A percentile compares a stretch with the other conserved stretches of the same genome.
phyloP scores from a whole-genome alignment of 2,329 filamentous ascomycete species.

The Ophiostoma populinum region DNA sequence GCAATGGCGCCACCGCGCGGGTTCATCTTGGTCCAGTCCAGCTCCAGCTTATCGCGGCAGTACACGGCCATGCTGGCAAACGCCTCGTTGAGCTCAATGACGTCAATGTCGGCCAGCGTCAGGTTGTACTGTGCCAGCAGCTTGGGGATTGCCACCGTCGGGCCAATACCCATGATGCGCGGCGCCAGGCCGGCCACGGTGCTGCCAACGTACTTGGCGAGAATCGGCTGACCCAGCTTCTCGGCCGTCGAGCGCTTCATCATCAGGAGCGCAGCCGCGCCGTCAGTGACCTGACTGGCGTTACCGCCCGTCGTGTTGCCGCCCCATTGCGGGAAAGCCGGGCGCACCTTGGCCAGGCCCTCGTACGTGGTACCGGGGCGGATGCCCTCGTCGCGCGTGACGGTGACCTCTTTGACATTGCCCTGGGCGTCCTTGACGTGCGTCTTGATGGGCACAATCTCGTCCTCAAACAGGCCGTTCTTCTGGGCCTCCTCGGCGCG shows the following conservation, averaged over 20 bases:
- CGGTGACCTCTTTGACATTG: conserved; percentile 56
- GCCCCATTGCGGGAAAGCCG: conserved; percentile 82
- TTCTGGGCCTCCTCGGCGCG: conserved; percentile 83
- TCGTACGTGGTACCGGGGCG: conserved; percentile 80
- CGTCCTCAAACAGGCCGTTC: conserved; percentile 78
- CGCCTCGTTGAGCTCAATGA: conserved; percentile 92
- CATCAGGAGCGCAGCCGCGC: conserved; percentile 71
- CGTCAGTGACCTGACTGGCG: conserved; percentile 87
- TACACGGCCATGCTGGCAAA: conserved; percentile 98
- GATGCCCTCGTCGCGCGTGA: conserved; percentile 81
- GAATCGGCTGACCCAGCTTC: conserved; percentile 73
- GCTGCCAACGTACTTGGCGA: conserved; percentile 87
- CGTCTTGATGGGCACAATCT: conserved; percentile 78
- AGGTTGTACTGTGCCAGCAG: conserved; percentile 67
- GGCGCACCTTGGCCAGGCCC: conserved; percentile 63
- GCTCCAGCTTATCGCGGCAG: conserved; percentile 55
- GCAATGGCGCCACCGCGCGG: conserved; percentile 68
- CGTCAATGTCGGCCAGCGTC: conserved; percentile 64
- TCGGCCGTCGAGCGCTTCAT: conserved; percentile 90
- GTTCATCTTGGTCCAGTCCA: conserved; percentile 66
- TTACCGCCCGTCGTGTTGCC: conserved; percentile 81
- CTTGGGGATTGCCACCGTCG: conserved; percentile 60
- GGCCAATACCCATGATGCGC: conserved; percentile 91
- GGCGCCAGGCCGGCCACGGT: conserved; percentile 82
- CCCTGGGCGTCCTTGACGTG: conserved; percentile 73